These are phyloP conservation scores for Globisporangium emineosum DNA, from an alignment of 352 stramenopile species.

Conservation along the genomic window DNA sequence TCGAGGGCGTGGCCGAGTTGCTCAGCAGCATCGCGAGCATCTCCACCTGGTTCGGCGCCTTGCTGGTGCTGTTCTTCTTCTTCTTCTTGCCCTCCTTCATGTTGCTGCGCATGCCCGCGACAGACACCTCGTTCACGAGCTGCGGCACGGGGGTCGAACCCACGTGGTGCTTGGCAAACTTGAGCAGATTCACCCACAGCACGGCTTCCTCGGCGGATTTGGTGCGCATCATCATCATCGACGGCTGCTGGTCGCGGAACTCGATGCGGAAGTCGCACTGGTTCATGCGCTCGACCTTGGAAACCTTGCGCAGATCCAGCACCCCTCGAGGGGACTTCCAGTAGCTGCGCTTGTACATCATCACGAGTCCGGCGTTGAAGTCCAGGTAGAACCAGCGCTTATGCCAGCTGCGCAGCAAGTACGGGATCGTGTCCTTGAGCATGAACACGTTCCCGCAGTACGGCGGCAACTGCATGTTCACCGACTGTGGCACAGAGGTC, in stretches of 20 bases:
- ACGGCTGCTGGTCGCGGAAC: conserved; percentile 38
- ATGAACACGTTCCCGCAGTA: conserved; percentile 78
- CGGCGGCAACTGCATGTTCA: conserved; percentile 48
- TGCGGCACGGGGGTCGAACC: conserved; percentile 16
- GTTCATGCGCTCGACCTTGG: conserved; percentile 67
- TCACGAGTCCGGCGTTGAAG: conserved; percentile 62
- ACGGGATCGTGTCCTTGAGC: conserved; percentile 72
- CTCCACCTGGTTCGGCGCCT: conserved; percentile 32
- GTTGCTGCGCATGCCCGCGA: conserved; percentile 20
- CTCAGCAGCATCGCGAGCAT: conserved; percentile 38
- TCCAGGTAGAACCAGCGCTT: conserved; percentile 85
- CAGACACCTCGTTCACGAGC: conserved; percentile 21
- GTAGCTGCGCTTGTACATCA: conserved; percentile 85
- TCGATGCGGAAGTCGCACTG: conserved; percentile 65
- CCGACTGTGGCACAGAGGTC: conserved; percentile 21
- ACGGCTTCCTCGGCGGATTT: conserved; percentile 55
- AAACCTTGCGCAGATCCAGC: conserved; percentile 65
- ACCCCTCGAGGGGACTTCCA: conserved; percentile 72
- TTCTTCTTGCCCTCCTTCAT: conserved; percentile 34
- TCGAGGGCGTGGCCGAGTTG: conserved; percentile 24
- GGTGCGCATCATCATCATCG: conserved; percentile 61
- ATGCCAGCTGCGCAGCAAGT: conserved; percentile 73
- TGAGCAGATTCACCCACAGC: conserved; percentile 74
- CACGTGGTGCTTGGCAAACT: conserved; percentile 56
- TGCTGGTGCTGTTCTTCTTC: conserved; percentile 22